Evolutionary conservation across 169 alveolate genomes (phyloP), one percentile per base, ranked within the genome.

Genomic region (Plasmodium coatneyi): DNA sequence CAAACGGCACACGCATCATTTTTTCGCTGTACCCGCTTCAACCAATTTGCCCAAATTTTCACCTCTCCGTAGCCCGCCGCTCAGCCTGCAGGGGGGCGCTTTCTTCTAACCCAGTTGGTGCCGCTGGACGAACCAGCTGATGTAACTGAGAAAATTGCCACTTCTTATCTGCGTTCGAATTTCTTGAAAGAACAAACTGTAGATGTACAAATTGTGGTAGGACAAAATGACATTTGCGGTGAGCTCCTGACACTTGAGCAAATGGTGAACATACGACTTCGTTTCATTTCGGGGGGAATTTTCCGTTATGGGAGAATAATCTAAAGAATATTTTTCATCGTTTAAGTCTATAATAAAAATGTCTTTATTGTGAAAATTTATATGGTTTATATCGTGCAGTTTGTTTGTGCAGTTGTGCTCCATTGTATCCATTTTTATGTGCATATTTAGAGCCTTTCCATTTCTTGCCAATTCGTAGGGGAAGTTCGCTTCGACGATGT

Each of bases 251-350:
- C 97, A 95, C 78, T 83, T 91, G 92, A 95, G 81, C 70, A 95
- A 94, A 46, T 95, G 97, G 25, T 95, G 91, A 19, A 95, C 46
- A 54, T 95, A 95, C 22, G 94, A 93, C 52, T 82, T 71, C 9
- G 95, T 66, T 78, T 95, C 97, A 81, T 91, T 93, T 87, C 95
- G 83, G 5, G 95, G 92, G n/a, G 97, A 95, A 78, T 83, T 71
- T 32, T 22, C 52, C 34, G 94, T 56, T 80, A 95, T 79, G 46
- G 79, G 49, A 19, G 93, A 76, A 80, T 79, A 74, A 54, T 84
- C 95, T 6, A 76, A 25, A 19, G 43, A 22, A 76, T 93, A 93
- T 92, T 76, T 86, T 32, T 86, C 28, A 60, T 93, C 95, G 22
- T 87, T 95, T 46, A 95, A 83, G 84, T 95, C 95, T 43, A 95